A percentile compares a stretch with the other conserved stretches of the same genome.
Evolutionary conservation across 441 rosid genomes (phyloP).

Genomic region (Theobroma grandiflorum): DNA sequence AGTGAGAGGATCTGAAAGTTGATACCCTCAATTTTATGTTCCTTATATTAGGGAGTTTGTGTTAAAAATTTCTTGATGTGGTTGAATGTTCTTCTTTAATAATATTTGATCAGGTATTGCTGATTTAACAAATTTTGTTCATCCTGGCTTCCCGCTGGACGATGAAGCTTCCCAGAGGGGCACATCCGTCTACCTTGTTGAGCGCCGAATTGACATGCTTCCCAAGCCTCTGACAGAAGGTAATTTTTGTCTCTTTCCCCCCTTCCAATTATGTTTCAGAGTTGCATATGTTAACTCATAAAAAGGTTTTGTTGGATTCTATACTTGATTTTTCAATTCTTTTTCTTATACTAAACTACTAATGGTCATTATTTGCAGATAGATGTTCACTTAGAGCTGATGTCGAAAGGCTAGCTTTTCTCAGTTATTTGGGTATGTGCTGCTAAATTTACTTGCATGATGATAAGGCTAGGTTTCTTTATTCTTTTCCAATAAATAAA

Average conservation of each 20-base stretch:
- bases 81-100: conserved; percentile 51
- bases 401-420: conserved; percentile 98
- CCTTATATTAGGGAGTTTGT: conserved; percentile 16
- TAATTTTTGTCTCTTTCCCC: conserved; percentile 32
- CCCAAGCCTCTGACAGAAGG: conserved; percentile 99
- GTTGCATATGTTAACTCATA: conserved; percentile 24
- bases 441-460: conserved; percentile 27
- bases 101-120: conserved; percentile 79
- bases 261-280: conserved; percentile 13
- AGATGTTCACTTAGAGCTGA: conserved; percentile 96
- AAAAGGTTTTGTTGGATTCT: conserved; percentile 21
- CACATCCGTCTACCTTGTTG: conserved; percentile 99
- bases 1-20: not conserved
- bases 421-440: conserved; percentile 94
- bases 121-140: conserved; percentile 98
- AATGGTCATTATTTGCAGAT: conserved; percentile 59
- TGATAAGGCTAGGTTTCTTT: not conserved
- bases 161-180: conserved; percentile 98
- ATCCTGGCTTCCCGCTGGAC: conserved; percentile 88
- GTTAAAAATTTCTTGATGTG: conserved; percentile 20
- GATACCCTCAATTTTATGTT: not conserved
- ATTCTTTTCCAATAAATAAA: not conserved
- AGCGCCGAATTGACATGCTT: conserved; percentile 99
- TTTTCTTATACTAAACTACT: not conserved
- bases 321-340: conserved; percentile 19